Base-by-base conservation (phyloP, 768 basidiomycete species). In the Leccinellum albellum region DNA sequence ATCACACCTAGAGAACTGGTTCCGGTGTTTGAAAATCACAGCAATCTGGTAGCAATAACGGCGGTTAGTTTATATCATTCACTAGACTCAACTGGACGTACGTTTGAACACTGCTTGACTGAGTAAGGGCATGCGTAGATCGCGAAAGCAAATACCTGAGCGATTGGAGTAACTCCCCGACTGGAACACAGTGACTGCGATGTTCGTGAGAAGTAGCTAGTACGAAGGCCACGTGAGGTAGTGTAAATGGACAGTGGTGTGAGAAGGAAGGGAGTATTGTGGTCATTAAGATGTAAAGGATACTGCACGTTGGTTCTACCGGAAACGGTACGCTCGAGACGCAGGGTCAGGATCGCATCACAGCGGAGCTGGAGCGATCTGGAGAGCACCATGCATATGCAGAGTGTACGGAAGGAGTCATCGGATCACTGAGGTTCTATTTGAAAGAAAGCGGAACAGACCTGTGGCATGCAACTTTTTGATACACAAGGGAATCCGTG, bases 1-100 rank as follows among this genome's bases (percentile, higher is more conserved):
- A 59, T 64, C 70, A 51, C 55, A 71, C 71, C 67, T 69, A 59
- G 17, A 66, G 60, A 26, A 73, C 68, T 59, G 75, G 68, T 60
- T 75, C 72, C 37, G 68, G 63, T 21, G 73, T 72, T 59, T 74
- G 71, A 51, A 76, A 70, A 64, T 78, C 75, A 67, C 72, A 73
- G 61, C 67, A 71, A 53, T 66, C 68, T 73, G 47, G 53, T 53
- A 49, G 56, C 59, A 64, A 70, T 67, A 58, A 58, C 28, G 44
- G 61, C 51, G 53, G 56, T 61, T 57, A 49, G 51, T 37, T 50
- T 51, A 51, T 50, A 53, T 47, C 58, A 51, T 56, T 51, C 56
- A 33, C 54, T 53, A 17, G 45, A 55, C 58, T 56, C 56, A 54
- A 61, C 50, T 15, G 48, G 33, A 50, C 57, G 45, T 64, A 70